A percentile compares a stretch with the other conserved stretches of the same genome.
These are phyloP conservation scores for Seminavis robusta DNA, from an alignment of 108 stramenopile genomes.

Conservation along the genomic window DNA sequence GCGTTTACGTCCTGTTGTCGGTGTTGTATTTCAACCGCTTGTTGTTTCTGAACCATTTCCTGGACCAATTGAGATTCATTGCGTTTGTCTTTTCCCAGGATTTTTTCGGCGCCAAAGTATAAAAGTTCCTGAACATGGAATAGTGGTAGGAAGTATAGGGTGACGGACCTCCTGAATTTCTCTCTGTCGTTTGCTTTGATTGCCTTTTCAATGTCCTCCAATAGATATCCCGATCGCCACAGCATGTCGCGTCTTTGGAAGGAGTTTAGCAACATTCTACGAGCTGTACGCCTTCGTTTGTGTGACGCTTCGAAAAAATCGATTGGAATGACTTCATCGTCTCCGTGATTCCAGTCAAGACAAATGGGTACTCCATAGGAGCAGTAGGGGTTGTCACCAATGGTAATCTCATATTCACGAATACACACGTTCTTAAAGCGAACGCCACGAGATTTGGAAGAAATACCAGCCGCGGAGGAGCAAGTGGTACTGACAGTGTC, in stretches of 20 bases:
- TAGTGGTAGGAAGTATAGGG: too few species aligned
- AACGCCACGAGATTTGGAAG: not conserved
- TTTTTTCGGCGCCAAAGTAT: too few species aligned
- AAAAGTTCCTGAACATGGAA: too few species aligned
- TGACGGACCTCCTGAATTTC: too few species aligned
- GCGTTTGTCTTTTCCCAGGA: too few species aligned
- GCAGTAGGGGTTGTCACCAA: slow-evolving; percentile 62
- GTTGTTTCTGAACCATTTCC: too few species aligned
- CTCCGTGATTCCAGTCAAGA: slow-evolving; percentile 64
- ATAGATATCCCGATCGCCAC: slow-evolving; percentile 12
- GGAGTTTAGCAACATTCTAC: slow-evolving; percentile 45
- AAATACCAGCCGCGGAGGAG: too few species aligned
- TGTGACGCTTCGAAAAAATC: slow-evolving; percentile 49
- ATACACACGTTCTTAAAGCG: slow-evolving; percentile 28
- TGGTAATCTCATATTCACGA: slow-evolving; percentile 48
- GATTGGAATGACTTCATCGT: slow-evolving; percentile 26
- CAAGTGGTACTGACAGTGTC: slow-evolving; percentile 1
- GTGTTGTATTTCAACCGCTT: too few species aligned
- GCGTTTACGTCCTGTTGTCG: too few species aligned
- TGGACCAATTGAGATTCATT: too few species aligned
- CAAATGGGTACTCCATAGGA: slow-evolving; percentile 55
- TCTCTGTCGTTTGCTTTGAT: too few species aligned
- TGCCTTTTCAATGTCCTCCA: slow-evolving; percentile 39
- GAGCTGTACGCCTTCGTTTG: slow-evolving; percentile 21
- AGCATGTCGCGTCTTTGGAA: slow-evolving; percentile 44